Evolutionary conservation across 2,329 filamentous ascomycete species (phyloP).

Genomic region (Calonectria montana): DNA sequence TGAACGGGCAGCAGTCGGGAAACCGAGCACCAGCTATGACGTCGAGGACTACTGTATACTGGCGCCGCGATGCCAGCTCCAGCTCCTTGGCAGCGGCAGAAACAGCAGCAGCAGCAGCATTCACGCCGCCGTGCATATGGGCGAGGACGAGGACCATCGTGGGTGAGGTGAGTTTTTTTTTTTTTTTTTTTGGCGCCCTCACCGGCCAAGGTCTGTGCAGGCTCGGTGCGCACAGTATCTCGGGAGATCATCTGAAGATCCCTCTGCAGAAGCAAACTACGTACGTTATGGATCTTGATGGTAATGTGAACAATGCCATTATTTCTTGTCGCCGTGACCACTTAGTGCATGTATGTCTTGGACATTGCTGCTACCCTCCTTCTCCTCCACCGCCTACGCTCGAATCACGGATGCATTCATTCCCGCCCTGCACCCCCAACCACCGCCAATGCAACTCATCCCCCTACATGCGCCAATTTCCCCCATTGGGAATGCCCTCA

Average conservation of each 20-base stretch:
- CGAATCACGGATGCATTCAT: not conserved
- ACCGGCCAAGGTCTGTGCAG: slow-evolving; percentile 27
- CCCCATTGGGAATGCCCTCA: slow-evolving; percentile 21
- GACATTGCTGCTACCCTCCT: not conserved
- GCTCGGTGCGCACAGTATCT: slow-evolving; percentile 8
- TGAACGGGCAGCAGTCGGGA: not conserved
- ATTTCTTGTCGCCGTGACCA: not conserved
- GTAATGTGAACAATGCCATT: not conserved
- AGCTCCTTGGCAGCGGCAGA: not conserved
- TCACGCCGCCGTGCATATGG: not conserved
- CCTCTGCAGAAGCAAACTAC: slow-evolving; percentile 17
- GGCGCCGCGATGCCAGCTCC: not conserved
- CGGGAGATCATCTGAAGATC: slow-evolving; percentile 38
- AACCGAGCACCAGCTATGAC: slow-evolving; percentile 3
- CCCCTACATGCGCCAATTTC: slow-evolving; percentile 21
- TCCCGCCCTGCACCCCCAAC: not conserved
- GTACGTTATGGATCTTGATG: too few relatives aligned
- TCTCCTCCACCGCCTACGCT: not conserved
- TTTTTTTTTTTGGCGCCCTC: not conserved
- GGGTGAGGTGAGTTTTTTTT: slow-evolving; percentile 31
- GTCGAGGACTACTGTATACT: too few relatives aligned
- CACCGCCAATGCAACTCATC: not conserved
- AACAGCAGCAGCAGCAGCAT: not conserved
- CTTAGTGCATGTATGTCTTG: not conserved
- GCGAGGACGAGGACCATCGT: not conserved